Conservation (phyloP, 1,284 basidiomycete genomes). For the Austroboletus novae-zelandiae region DNA sequence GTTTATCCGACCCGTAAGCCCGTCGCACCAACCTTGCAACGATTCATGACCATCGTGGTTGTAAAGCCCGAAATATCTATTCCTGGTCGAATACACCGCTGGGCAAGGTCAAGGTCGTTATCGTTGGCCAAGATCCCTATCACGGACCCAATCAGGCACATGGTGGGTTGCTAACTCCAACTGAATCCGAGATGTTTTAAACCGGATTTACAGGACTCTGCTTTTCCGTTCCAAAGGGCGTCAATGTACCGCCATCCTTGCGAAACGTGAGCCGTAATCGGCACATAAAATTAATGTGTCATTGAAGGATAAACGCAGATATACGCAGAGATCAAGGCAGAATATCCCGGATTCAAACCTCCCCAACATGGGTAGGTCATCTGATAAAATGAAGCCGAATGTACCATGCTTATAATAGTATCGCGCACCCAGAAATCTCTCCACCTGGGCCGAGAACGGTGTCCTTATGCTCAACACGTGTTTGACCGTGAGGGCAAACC, state of each 20-base stretch:
- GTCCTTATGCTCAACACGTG: slow-evolving; percentile 92
- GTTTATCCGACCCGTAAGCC: slow-evolving; percentile 66
- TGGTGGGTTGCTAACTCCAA: slow-evolving; percentile 41
- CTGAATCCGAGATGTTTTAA: slow-evolving; percentile 12
- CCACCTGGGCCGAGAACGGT: slow-evolving; percentile 83
- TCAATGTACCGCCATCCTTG: slow-evolving; percentile 76
- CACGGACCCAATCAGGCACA: slow-evolving; percentile 69
- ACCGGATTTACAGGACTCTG: slow-evolving; percentile 56
- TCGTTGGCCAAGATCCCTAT: slow-evolving; percentile 80
- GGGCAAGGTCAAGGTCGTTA: slow-evolving; percentile 75
- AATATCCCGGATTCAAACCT: slow-evolving; percentile 76
- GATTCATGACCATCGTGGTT: slow-evolving; percentile 5
- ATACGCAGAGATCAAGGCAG: slow-evolving; percentile 82
- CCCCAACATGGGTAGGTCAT: slow-evolving; percentile 82
- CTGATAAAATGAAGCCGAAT: slow-evolving; percentile 19
- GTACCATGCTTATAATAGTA: slow-evolving; percentile 13
- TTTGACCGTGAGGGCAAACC: slow-evolving; percentile 76
- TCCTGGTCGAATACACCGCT: slow-evolving; percentile 80
- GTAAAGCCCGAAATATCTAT: slow-evolving; percentile 69
- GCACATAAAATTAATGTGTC: slow-evolving; percentile 3
- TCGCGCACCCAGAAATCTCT: slow-evolving; percentile 57
- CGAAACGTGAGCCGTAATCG: slow-evolving; percentile 55
- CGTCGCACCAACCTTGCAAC: neutral
- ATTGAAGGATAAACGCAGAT: slow-evolving; percentile 51
- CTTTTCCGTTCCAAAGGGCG: slow-evolving; percentile 82